These are phyloP conservation scores for Actinomortierella wolfii DNA, from an alignment of 371 early-diverging fungal genomes.

Conservation along the genomic window DNA sequence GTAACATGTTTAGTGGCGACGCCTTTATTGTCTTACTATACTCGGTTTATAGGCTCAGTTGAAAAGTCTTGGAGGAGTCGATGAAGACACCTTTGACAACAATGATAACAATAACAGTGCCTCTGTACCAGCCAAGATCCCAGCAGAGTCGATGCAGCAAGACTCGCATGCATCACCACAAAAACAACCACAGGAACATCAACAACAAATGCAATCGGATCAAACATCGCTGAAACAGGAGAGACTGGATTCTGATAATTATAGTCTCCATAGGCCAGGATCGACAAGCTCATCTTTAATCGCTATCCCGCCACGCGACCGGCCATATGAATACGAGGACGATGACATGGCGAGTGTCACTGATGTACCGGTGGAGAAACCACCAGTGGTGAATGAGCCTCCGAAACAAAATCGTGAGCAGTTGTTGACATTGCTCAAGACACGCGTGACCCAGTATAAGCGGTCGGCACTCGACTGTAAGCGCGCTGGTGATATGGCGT, in stretches of 20 bases:
- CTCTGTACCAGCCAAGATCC: too few species aligned
- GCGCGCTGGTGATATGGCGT: conserved; percentile 15
- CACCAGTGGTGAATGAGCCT: not conserved
- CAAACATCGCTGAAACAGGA: too few species aligned
- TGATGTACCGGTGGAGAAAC: not conserved
- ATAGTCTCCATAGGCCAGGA: conserved; percentile 1
- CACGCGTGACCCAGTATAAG: conserved; percentile 38
- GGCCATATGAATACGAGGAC: conserved; percentile 10
- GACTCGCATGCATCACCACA: too few species aligned
- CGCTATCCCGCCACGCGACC: conserved; percentile 30
- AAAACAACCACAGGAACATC: too few species aligned
- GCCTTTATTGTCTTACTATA: too few species aligned
- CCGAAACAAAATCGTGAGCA: conserved; percentile 12
- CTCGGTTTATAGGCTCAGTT: conserved; percentile 32
- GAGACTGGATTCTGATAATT: too few species aligned
- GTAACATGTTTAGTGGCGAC: too few species aligned
- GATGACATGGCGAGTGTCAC: conserved; percentile 27
- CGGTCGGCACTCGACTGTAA: conserved; percentile 24
- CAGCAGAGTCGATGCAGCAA: too few species aligned
- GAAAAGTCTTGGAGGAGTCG: conserved; percentile 25
- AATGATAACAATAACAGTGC: too few species aligned
- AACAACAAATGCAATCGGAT: too few species aligned
- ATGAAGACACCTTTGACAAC: too few species aligned
- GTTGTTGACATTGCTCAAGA: conserved; percentile 16
- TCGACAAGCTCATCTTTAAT: conserved; percentile 37